phyloP scores from a whole-genome alignment of 164 flowering plant genomes.

The Sextonia rubra region DNA sequence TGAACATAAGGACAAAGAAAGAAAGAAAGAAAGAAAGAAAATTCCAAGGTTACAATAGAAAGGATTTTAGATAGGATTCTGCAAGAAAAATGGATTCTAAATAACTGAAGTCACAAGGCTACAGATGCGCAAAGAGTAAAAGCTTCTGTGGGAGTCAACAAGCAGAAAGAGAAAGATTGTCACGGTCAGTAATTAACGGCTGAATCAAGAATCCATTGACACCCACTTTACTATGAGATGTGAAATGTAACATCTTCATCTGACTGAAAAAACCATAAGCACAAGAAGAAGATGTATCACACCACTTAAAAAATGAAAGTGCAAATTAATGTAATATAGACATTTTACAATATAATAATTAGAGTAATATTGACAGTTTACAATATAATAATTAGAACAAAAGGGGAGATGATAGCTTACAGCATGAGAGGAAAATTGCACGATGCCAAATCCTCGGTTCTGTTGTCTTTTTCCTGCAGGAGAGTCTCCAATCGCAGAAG shows the following conservation, averaged over 20 bases:
- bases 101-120: constrained; percentile 6
- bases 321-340: neutral
- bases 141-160: constrained; percentile 12
- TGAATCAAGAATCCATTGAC: neutral
- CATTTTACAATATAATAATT: neutral
- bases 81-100: neutral
- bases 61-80: neutral
- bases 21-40: neutral
- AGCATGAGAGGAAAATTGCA: constrained; percentile 39
- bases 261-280: neutral
- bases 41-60: neutral
- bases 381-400: neutral
- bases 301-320: neutral
- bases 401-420: constrained; percentile 13
- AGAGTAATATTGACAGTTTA: neutral
- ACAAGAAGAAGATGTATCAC: neutral
- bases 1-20: neutral
- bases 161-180: constrained; percentile 1
- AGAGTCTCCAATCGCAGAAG: constrained; percentile 10
- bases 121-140: constrained; percentile 2
- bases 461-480: constrained; percentile 21
- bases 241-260: neutral
- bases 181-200: constrained; percentile 1
- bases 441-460: constrained; percentile 45
- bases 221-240: neutral